These are phyloP conservation scores for Solanum sitiens DNA, from an alignment of 257 asterid species.

Conservation along the genomic window DNA sequence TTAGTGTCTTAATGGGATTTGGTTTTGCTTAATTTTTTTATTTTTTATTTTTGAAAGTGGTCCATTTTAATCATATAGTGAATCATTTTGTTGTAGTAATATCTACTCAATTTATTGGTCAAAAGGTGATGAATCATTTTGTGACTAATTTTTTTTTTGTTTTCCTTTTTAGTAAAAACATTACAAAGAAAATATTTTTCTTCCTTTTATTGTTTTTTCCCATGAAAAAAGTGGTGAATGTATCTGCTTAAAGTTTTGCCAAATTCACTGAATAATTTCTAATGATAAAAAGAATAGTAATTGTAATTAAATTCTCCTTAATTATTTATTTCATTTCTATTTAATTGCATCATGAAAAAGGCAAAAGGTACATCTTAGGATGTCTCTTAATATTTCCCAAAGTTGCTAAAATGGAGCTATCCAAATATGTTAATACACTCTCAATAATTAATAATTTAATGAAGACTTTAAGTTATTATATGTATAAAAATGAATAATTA, in stretches of 20 bases:
- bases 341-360: not conserved
- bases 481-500: too few relatives aligned
- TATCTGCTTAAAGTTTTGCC: not conserved
- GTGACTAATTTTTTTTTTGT: not conserved
- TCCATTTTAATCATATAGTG: constrained; percentile 1
- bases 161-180: not conserved
- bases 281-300: not conserved
- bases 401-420: not conserved
- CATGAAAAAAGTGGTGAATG: not conserved
- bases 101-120: constrained; percentile 19
- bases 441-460: not conserved
- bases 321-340: not conserved
- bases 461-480: not conserved
- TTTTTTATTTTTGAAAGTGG: constrained; percentile 12
- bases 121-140: constrained; percentile 8
- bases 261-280: not conserved
- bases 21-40: not conserved
- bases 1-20: not conserved
- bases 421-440: not conserved
- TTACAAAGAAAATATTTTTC: not conserved
- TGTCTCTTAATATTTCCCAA: not conserved
- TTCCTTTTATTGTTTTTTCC: not conserved
- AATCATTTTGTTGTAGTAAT: constrained; percentile 22
- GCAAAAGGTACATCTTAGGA: not conserved
- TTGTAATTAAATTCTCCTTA: not conserved